These are phyloP conservation scores for Trametes pubescens DNA, from an alignment of 1,284 basidiomycete genomes.

Conservation along the genomic window DNA sequence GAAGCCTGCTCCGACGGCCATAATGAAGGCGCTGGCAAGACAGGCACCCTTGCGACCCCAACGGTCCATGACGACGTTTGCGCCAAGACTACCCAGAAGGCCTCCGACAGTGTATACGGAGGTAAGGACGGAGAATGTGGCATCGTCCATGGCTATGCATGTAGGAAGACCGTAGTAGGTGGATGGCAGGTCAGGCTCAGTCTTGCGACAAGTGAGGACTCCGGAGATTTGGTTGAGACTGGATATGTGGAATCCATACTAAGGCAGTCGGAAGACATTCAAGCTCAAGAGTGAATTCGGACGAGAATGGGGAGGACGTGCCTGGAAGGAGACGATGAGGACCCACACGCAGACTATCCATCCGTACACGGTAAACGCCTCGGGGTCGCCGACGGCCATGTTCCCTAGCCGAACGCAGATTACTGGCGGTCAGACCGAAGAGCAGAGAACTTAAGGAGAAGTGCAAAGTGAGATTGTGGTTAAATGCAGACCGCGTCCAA, in stretches of 20 bases:
- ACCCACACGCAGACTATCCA: conserved; percentile 70
- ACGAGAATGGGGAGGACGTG: conserved; percentile 31
- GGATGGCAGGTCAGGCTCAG: conserved; percentile 25
- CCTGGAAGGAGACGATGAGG: conserved; percentile 71
- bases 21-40: conserved; percentile 64
- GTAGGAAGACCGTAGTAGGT: conserved; percentile 53
- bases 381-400: conserved; percentile 36
- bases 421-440: not conserved
- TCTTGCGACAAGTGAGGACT: conserved; percentile 70
- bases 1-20: conserved; percentile 65
- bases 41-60: conserved; percentile 75
- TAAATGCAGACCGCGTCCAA: not conserved
- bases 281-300: not conserved
- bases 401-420: too few relatives aligned
- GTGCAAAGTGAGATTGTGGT: not conserved
- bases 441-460: not conserved
- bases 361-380: conserved; percentile 65
- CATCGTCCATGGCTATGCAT: conserved; percentile 82
- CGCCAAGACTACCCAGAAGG: conserved; percentile 76
- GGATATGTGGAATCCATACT: conserved; percentile 87
- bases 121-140: conserved; percentile 82
- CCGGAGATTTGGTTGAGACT: conserved; percentile 88
- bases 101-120: conserved; percentile 91
- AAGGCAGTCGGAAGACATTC: not conserved
- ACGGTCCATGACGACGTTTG: conserved; percentile 75